Conservation (phyloP, 768 basidiomycete genomes). For the Bullera alba region DNA sequence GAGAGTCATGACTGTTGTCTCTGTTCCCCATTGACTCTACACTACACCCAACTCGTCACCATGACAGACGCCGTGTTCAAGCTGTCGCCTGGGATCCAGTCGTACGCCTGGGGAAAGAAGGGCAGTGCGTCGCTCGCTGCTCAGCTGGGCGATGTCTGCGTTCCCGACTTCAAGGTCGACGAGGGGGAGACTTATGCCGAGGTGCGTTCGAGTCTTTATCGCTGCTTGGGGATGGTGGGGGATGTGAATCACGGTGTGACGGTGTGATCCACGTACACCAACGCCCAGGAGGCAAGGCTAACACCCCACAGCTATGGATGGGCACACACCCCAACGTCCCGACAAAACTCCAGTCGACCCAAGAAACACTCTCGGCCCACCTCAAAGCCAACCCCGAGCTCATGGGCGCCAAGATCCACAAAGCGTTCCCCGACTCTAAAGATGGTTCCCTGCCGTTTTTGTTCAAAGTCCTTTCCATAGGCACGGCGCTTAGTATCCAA, state of each 20-base stretch:
- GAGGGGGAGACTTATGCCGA: constrained; percentile 81
- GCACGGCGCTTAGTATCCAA: constrained; percentile 84
- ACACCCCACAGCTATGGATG: constrained; percentile 82
- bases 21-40: no score
- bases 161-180: constrained; percentile 63
- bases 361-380: constrained; percentile 54
- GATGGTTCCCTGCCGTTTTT: constrained; percentile 79
- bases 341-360: constrained; percentile 49
- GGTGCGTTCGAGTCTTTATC: constrained; percentile 51
- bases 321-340: constrained; percentile 82
- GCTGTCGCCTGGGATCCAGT: constrained; percentile 73
- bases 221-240: background rate
- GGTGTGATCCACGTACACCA: no score
- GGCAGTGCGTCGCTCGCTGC: constrained; percentile 80
- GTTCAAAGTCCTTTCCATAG: constrained; percentile 84
- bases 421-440: constrained; percentile 51
- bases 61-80: constrained; percentile 72
- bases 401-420: constrained; percentile 56
- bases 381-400: constrained; percentile 63
- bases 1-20: no score
- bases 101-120: constrained; percentile 91
- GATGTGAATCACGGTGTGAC: background rate
- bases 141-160: constrained; percentile 60
- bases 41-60: no score
- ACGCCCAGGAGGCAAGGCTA: background rate